phyloP scores from a whole-genome alignment of 83 land plant genomes.

The Thuja plicata region DNA sequence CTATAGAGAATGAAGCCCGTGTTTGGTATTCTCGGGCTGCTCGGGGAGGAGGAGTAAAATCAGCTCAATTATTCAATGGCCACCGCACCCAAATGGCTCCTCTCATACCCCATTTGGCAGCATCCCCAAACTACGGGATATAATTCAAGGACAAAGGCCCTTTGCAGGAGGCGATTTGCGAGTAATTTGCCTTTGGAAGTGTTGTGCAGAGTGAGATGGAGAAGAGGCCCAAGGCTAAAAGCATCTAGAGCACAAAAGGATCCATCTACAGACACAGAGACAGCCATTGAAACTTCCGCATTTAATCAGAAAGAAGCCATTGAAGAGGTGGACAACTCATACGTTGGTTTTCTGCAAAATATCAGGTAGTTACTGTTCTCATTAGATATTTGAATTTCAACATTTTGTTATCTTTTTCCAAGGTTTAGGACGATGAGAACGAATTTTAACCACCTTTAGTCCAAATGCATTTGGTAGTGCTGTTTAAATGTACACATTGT shows the following conservation, averaged over 20 bases:
- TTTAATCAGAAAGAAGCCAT: background rate
- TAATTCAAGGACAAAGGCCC: background rate
- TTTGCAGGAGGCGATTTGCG: background rate
- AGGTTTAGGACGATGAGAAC: background rate
- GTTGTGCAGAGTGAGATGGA: conserved; percentile 1
- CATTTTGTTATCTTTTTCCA: background rate
- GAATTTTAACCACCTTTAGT: background rate
- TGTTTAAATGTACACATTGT: background rate
- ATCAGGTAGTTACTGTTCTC: background rate
- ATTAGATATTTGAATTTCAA: background rate
- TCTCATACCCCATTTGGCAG: background rate
- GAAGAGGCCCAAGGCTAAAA: background rate
- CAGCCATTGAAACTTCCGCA: background rate
- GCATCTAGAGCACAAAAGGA: background rate
- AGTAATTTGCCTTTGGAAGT: background rate
- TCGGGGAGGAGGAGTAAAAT: background rate
- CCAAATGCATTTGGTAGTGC: background rate
- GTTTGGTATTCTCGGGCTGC: background rate
- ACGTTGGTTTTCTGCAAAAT: background rate
- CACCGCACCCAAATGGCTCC: background rate
- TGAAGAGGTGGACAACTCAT: background rate
- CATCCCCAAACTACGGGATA: background rate
- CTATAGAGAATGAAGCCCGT: background rate
- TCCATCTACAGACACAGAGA: background rate
- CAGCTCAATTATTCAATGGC: background rate